Conservation (phyloP, 768 basidiomycete genomes). For the Mycena pura region DNA sequence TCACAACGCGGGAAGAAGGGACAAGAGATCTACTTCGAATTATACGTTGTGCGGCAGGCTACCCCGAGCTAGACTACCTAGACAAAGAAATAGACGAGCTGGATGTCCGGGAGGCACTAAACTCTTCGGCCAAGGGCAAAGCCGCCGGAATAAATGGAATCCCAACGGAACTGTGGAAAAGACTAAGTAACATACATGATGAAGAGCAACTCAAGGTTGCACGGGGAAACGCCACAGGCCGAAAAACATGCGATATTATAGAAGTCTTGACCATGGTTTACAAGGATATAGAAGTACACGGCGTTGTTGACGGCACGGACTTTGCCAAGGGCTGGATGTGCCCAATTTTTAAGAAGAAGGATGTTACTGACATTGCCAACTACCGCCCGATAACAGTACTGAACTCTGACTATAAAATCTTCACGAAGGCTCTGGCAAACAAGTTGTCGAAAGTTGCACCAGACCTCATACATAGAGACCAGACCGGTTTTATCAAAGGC, state of each 20-base stretch:
- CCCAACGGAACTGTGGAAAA: conserved; percentile 9
- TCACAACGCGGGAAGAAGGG: not conserved
- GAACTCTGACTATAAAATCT: conserved; percentile 11
- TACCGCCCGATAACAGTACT: conserved; percentile 2
- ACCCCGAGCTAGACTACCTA: not conserved
- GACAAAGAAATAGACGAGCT: not conserved
- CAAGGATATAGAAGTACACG: conserved; percentile 25
- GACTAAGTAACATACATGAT: not conserved
- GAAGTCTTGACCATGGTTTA: not conserved
- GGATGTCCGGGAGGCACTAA: not conserved
- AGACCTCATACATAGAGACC: not conserved
- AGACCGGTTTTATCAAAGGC: not conserved
- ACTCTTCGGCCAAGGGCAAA: not conserved
- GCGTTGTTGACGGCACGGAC: not conserved
- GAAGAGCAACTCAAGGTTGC: not conserved
- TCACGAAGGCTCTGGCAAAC: not conserved
- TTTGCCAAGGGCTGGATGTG: conserved; percentile 31
- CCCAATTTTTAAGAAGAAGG: not conserved
- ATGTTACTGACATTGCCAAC: not conserved
- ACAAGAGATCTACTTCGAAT: not conserved
- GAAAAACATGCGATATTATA: not conserved
- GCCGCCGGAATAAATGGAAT: conserved; percentile 6
- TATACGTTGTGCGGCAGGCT: not conserved
- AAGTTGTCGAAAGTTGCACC: not conserved
- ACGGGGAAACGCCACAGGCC: not conserved